Base-by-base conservation (phyloP, 257 asterid species). In the Echites panduratus region DNA sequence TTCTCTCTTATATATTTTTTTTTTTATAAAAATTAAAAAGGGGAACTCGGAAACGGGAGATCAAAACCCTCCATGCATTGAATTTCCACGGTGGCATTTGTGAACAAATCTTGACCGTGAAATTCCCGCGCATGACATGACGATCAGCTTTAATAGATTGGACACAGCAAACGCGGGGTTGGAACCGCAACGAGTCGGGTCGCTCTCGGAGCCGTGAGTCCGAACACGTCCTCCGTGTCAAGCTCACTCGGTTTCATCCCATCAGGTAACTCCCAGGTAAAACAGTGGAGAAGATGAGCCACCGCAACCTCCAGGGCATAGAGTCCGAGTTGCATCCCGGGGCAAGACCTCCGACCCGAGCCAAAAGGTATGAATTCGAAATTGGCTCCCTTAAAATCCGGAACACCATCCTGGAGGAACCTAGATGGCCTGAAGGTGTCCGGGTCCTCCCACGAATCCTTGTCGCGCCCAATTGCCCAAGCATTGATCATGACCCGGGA, bases 321-420 rank as follows among this genome's bases (percentile, higher is more conserved):
- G 2, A 90, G 80, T 52, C 98, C 98, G 26, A 93, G 84, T 78
- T 90, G 97, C 98, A 92, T 92, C 5, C 98, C 98, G n/a, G 98
- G 98, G 82, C 98, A 92, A 1, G 98, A 92, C 72, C 98, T 79
- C 29, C 98, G 87, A 13, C 98, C 98, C 70, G 98, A 89, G 68
- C 98, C 98, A 58, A 93, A 93, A 11, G 98, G 98, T 4, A 93
- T 76, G 82, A 86, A 93, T 80, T 90, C 97, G 47, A 93, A 93
- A 68, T 85, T 78, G 0, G 84, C 74, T 44, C 97, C 97, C 56
- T 82, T 85, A 76, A 83, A 92, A 45, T 92, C 97, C 0, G 97
- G 84, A 0, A 69, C 89, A 1, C 87, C 89, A 0, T 80, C 87
- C 8, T 63, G 48, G 2, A 88, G 79, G 27, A 92, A 92, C 35